Percentiles rank a stretch among this genome's conserved stretches.
phyloP scores from a whole-genome alignment of 2,329 filamentous ascomycete species.

The Pseudogymnoascus sp. region DNA sequence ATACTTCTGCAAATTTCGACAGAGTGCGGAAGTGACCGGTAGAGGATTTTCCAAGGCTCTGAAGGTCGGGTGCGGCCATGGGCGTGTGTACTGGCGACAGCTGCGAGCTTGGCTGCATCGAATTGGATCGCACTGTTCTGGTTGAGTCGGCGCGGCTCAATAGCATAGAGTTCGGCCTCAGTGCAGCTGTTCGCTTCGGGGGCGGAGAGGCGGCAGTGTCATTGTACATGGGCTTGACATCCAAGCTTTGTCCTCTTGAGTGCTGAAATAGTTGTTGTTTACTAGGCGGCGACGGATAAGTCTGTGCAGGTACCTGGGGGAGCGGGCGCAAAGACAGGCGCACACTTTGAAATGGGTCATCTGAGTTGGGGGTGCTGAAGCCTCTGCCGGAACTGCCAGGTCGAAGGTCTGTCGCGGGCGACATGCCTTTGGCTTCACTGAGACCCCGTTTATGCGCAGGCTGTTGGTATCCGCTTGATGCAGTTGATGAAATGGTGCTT shows the following conservation, averaged over 20 bases:
- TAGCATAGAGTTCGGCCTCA: conserved; percentile 52
- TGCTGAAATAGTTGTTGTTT: conserved; percentile 7
- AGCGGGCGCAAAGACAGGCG: conserved; percentile 71
- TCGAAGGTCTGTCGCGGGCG: conserved; percentile 39
- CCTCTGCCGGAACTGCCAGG: conserved; percentile 32
- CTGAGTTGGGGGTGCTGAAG: conserved; percentile 37
- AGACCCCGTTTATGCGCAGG: conserved; percentile 62
- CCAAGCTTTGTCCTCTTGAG: conserved; percentile 10
- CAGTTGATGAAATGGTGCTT: conserved; percentile 64
- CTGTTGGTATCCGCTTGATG: conserved; percentile 49
- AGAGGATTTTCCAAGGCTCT: conserved; percentile 76
- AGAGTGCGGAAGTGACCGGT: conserved; percentile 83
- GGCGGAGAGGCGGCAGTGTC: conserved; percentile 9
- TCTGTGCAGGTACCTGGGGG: conserved; percentile 51
- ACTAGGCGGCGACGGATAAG: conserved; percentile 20
- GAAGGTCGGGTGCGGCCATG: conserved; percentile 62
- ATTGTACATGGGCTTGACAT: conserved; percentile 16
- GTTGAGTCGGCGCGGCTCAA: conserved; percentile 49
- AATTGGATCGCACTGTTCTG: conserved; percentile 27
- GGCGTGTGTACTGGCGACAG: conserved; percentile 31
- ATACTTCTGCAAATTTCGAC: conserved; percentile 71
- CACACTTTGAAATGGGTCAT: conserved; percentile 60
- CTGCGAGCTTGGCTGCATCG: conserved; percentile 28
- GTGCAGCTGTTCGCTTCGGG: conserved; percentile 14
- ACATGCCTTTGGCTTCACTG: conserved; percentile 59